Conservation (phyloP, 176 grass and related monocot genomes). For the Ampelocalamus luodianensis region DNA sequence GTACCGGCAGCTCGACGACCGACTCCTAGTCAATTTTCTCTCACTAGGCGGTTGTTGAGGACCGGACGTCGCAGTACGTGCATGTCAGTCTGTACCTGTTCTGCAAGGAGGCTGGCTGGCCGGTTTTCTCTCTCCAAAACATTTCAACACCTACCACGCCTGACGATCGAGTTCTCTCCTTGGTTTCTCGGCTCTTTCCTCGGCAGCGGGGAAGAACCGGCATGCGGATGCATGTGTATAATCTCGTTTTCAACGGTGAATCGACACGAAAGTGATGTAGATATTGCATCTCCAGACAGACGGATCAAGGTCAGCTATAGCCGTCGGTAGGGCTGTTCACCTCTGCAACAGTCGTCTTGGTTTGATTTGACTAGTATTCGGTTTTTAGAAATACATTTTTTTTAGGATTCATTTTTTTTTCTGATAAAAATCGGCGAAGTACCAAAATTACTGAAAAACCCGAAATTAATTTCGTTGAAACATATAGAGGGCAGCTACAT, state of each 20-base stretch:
- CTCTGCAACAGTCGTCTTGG: too few relatives aligned
- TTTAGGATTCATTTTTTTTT: too few relatives aligned
- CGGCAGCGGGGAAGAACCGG: conserved; percentile 6
- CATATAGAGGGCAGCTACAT: too few relatives aligned
- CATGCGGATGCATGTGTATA: background rate
- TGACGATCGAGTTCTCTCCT: background rate
- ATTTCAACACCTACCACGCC: background rate
- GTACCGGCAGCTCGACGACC: background rate
- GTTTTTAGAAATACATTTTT: too few relatives aligned
- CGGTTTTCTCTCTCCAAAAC: background rate
- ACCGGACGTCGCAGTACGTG: background rate
- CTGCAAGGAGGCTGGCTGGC: background rate
- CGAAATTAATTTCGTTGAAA: too few relatives aligned
- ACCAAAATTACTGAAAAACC: too few relatives aligned
- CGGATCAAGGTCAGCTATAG: too few relatives aligned
- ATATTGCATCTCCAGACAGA: too few relatives aligned
- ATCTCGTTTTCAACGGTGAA: background rate
- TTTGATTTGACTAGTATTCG: too few relatives aligned
- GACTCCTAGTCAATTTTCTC: background rate
- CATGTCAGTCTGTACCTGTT: too few relatives aligned
- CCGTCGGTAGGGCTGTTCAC: too few relatives aligned
- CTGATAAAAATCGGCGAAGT: too few relatives aligned
- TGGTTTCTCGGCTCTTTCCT: background rate
- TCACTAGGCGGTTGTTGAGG: background rate
- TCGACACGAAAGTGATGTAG: background rate